Base-by-base conservation (phyloP, 345 rosid genomes). In the Syzygium jambos region DNA sequence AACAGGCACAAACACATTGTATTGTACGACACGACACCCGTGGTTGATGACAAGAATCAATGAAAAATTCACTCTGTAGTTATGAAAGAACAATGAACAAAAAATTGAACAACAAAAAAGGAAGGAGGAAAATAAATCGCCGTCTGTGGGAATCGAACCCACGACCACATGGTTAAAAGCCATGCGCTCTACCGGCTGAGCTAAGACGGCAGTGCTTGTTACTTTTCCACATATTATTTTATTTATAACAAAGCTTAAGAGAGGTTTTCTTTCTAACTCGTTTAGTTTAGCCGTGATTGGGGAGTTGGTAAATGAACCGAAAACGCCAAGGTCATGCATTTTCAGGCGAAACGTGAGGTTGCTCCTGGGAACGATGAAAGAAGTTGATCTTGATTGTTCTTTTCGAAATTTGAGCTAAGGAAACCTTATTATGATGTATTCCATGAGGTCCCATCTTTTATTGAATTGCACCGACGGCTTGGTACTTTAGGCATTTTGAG, bases 111-210 rank as follows among this genome's bases (percentile, higher is more conserved):
- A 43, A 17, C 6, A 53, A 53, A 53, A 16, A 53, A 5, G 7
- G 5, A 68, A 30, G 1, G 10, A 1, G 4, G 4, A 19, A 34
- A 68, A 22, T 34, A 3, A 3, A 49, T 9, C 95, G 96, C 95
- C 95, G 94, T 89, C 96, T 93, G 94, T 93, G 93, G 95, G 93
- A 90, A 89, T 93, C 95, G 96, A 95, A 94, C 95, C 94, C 95
- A 91, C 94, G 95, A 91, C 95, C 95, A 94, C 96, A 88, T 90
- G 94, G 93, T 95, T 94, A 94, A 94, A 94, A 95, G 95, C 94
- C 96, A 92, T 88, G 94, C 95, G 96, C 95, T 95, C 95, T 95
- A 94, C 95, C 95, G 51, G 88, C 95, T 94, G 94, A 95, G 97
- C 96, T 92, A 95, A 94, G 95, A 89, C 92, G 96, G 95, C 94